Evolutionary conservation across 1,139 yeast genomes (phyloP).

Genomic region (Pichia sp.): DNA sequence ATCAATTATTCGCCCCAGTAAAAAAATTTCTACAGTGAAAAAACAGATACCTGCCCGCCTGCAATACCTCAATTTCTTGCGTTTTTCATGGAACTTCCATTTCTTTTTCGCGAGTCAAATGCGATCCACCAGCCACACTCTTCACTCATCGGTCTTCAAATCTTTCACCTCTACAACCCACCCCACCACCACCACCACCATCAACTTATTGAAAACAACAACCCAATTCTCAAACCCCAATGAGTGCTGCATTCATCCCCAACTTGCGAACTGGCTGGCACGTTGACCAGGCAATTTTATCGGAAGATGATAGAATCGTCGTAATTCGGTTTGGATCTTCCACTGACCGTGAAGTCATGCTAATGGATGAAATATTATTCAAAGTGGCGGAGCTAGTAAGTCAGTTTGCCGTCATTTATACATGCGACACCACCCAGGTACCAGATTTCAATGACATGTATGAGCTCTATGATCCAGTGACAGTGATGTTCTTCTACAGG

Average conservation of each 20-base stretch:
- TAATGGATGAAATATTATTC: constrained; percentile 81
- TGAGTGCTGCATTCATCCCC: neutral
- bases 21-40: too few species aligned
- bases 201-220: too few species aligned
- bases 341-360: constrained; percentile 69
- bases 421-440: constrained; percentile 84
- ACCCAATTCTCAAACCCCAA: too few species aligned
- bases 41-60: too few species aligned
- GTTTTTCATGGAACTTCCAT: too few species aligned
- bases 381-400: constrained; percentile 75
- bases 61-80: too few species aligned
- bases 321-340: constrained; percentile 85
- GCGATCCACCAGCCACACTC: too few species aligned
- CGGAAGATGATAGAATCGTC: constrained; percentile 83
- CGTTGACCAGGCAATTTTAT: constrained; percentile 88
- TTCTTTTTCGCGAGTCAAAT: too few species aligned
- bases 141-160: too few species aligned
- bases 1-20: too few species aligned
- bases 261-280: constrained; percentile 82
- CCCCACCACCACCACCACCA: too few species aligned
- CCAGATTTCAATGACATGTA: constrained; percentile 92
- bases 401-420: constrained; percentile 80
- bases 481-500: constrained; percentile 87
- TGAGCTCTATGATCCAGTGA: constrained; percentile 84
- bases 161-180: too few species aligned